Evolutionary conservation across 371 early-diverging fungal genomes (phyloP).

Genomic region (Apophysomyces ossiformis): DNA sequence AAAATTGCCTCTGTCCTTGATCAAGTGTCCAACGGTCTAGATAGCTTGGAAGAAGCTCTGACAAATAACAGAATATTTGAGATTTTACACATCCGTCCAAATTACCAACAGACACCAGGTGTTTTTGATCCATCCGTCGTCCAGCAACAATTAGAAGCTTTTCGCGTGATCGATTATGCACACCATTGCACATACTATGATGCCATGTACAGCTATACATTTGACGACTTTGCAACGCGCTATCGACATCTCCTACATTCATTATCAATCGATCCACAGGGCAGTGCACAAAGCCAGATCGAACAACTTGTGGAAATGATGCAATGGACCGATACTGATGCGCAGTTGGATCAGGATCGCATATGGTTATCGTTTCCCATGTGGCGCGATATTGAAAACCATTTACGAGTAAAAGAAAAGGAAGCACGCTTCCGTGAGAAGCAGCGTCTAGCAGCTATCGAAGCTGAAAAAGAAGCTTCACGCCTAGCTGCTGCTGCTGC

Average conservation of each 20-base stretch:
- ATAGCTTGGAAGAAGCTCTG: slow-evolving; percentile 32
- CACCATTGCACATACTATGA: slow-evolving; percentile 32
- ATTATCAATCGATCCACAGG: slow-evolving; percentile 12
- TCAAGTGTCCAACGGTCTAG: slow-evolving; percentile 28
- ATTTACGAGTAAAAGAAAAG: slow-evolving; percentile 72
- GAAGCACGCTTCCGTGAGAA: slow-evolving; percentile 57
- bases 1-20: slow-evolving; percentile 32
- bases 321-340: slow-evolving; percentile 44
- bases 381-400: slow-evolving; percentile 80
- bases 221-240: slow-evolving; percentile 60
- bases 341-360: slow-evolving; percentile 48
- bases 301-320: slow-evolving; percentile 26
- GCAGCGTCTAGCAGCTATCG: slow-evolving; percentile 27
- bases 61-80: slow-evolving; percentile 68
- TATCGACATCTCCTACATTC: slow-evolving; percentile 41
- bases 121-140: slow-evolving; percentile 41
- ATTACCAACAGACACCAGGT: slow-evolving; percentile 30
- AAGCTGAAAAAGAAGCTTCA: slow-evolving; percentile 39
- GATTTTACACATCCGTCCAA: slow-evolving; percentile 59
- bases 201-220: slow-evolving; percentile 39
- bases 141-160: slow-evolving; percentile 47
- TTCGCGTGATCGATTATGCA: slow-evolving; percentile 43
- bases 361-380: slow-evolving; percentile 70
- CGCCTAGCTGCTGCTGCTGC: slow-evolving; percentile 32
- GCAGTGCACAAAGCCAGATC: not conserved